Base-by-base conservation (phyloP, 2,329 filamentous ascomycete species). In the Phialemoniopsis sp. region DNA sequence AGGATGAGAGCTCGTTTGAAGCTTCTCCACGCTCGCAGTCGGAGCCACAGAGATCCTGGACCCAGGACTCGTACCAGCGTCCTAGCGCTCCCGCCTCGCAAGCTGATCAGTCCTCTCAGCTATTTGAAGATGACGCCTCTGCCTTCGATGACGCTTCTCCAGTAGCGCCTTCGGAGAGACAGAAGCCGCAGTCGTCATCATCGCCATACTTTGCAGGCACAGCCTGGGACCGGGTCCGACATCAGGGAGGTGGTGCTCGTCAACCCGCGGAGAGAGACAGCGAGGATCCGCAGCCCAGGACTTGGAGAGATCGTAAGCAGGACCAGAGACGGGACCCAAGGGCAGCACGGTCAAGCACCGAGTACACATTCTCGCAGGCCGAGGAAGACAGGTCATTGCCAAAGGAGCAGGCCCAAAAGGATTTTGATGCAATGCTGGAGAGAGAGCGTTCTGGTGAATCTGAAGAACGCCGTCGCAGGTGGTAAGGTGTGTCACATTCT, bases 371-470 rank as follows among this genome's bases (percentile, higher is more conserved):
- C 36, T 31, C 36, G 14, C 16, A 32, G n/a, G 32, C 15, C 5
- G 35, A 44, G 15, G 44, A 38, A 19, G 45, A 43, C 26, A 19
- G 38, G 21, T 34, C 38, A 19, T 39, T 18, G 26, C 19, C 28
- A 9, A 34, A 17, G 5, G 32, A 29, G 4, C 17, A 28, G 34
- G 50, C 45, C 2, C 50, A 53, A 29, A 46, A 38, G 32, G 43
- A 51, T 16, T 53, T 53, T 37, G 50, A 53, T 14, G 47, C 34
- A n/a, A 46, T 53, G 49, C 41, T 53, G 10, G 50, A 53, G 26
- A 32, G 33, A n/a, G 50, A 53, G 32, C 48, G 50, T 3, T 36
- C 32, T 13, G 48, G 46, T 8, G 42, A 46, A 26, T 21, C 13
- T 14, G 40, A 45, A 29, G 38, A 38, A 6, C 41, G 14, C 38